Conservation (phyloP, 176 grass and related monocot genomes). For the Carex scoparia region DNA sequence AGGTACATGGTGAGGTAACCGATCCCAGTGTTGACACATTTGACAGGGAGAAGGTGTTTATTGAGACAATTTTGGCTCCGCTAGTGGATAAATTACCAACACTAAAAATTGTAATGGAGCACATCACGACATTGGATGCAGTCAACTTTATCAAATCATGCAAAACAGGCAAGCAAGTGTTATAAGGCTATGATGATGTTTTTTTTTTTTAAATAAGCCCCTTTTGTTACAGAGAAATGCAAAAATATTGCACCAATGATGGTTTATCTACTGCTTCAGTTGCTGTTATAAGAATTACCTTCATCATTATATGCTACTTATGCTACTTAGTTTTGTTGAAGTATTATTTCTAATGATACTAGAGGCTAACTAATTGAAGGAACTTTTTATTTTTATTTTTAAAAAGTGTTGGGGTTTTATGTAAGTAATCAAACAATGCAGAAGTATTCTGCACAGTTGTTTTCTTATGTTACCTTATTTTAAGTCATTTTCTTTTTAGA, state of each 20-base stretch:
- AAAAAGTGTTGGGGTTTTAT: not conserved
- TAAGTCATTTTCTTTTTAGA: not conserved
- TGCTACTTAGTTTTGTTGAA: not conserved
- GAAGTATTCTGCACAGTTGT: not conserved
- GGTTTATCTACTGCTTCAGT: not conserved
- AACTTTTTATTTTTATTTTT: not conserved
- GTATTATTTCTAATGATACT: not conserved
- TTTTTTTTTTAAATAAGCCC: not conserved
- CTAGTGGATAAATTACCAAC: constrained; percentile 59
- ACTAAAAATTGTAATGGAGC: constrained; percentile 80
- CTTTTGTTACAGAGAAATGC: not conserved
- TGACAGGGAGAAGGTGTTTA: constrained; percentile 85
- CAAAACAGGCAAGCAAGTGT: constrained; percentile 41
- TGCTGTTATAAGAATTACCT: not conserved
- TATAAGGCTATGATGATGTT: not conserved
- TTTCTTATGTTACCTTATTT: not conserved
- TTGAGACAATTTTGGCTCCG: constrained; percentile 69
- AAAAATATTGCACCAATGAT: not conserved
- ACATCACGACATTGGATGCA: constrained; percentile 82
- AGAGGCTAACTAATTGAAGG: not conserved
- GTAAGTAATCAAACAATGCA: not conserved
- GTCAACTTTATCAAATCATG: constrained; percentile 83
- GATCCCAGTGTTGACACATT: constrained; percentile 89
- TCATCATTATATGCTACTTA: not conserved
- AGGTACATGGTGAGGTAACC: constrained; percentile 98